Percentiles rank a stretch among this genome's conserved stretches.
Conservation (phyloP, 176 grass and related monocot species). For the Cenchrus purpureus region DNA sequence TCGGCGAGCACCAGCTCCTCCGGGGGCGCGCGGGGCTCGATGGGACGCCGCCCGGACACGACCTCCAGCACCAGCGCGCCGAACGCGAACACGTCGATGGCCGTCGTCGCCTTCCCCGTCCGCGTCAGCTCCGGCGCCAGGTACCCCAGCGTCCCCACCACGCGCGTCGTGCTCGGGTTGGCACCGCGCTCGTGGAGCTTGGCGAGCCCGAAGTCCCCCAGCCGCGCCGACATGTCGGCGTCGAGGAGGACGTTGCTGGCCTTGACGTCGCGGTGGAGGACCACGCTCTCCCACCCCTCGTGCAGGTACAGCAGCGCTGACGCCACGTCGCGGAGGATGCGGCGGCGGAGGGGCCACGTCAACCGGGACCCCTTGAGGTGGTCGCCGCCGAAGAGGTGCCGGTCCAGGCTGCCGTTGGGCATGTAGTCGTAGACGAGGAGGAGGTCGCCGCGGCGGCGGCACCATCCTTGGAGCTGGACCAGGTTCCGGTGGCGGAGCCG, state of each 20-base stretch:
- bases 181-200: slow-evolving; percentile 87
- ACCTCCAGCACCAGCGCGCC: slow-evolving; percentile 78
- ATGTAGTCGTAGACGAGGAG: slow-evolving; percentile 92
- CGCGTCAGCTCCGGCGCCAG: slow-evolving; percentile 79
- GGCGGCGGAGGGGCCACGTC: slow-evolving; percentile 49
- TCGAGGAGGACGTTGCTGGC: slow-evolving; percentile 81
- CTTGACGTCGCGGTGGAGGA: slow-evolving; percentile 89
- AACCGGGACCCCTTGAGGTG: slow-evolving; percentile 18
- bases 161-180: slow-evolving; percentile 76
- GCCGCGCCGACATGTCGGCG: slow-evolving; percentile 68
- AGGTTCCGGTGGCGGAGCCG: slow-evolving; percentile 83
- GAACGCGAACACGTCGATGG: slow-evolving; percentile 83
- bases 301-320: slow-evolving; percentile 87
- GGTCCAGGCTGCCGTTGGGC: slow-evolving; percentile 83
- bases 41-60: slow-evolving; percentile 66
- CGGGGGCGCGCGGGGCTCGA: slow-evolving; percentile 58
- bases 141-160: slow-evolving; percentile 86
- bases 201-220: slow-evolving; percentile 80
- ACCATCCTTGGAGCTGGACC: slow-evolving; percentile 89
- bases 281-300: slow-evolving; percentile 86
- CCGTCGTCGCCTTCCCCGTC: slow-evolving; percentile 65
- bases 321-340: slow-evolving; percentile 67
- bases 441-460: slow-evolving; percentile 73
- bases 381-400: slow-evolving; percentile 58
- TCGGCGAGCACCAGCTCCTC: slow-evolving; percentile 77